Percentiles rank a stretch among this genome's conserved stretches.
Conservation (phyloP, 108 stramenopile species). For the Nitzschia sp. region DNA sequence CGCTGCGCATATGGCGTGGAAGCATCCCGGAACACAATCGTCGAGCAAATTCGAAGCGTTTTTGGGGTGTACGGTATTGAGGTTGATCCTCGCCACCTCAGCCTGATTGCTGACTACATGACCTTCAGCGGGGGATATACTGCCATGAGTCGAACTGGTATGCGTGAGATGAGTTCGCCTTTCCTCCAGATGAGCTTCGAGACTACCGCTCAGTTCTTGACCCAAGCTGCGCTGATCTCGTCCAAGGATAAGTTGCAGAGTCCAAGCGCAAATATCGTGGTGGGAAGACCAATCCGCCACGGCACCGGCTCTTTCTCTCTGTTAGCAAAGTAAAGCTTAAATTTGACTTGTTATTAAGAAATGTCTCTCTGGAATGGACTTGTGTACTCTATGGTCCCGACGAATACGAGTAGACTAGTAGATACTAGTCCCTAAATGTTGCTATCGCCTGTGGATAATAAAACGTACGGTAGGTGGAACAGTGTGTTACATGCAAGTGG, state of each 20-base stretch:
- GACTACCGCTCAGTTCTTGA: slow-evolving; percentile 95
- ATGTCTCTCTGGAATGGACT: no score
- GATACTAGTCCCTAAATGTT: no score
- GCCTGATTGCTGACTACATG: slow-evolving; percentile 99
- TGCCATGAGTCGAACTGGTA: slow-evolving; percentile 96
- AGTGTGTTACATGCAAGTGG: no score
- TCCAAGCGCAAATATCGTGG: slow-evolving; percentile 93
- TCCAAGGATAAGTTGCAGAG: slow-evolving; percentile 75
- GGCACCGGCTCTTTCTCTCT: slow-evolving; percentile 94
- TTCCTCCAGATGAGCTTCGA: slow-evolving; percentile 99
- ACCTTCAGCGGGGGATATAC: slow-evolving; percentile 96
- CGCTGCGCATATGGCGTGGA: slow-evolving; percentile 96
- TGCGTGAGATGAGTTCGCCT: slow-evolving; percentile 86
- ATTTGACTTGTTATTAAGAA: no score
- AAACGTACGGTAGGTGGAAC: no score
- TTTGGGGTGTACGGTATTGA: slow-evolving; percentile 99
- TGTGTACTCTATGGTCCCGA: no score
- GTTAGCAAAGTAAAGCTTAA: slow-evolving; percentile 27
- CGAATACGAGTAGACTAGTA: no score
- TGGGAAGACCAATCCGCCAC: slow-evolving; percentile 89
- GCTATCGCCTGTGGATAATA: no score
- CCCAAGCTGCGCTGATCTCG: slow-evolving; percentile 82
- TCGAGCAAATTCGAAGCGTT: slow-evolving; percentile 94
- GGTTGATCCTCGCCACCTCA: slow-evolving; percentile 96
- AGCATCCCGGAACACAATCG: slow-evolving; percentile 93